Evolutionary conservation across 1,139 yeast genomes (phyloP).

Genomic region (Hemisphaericaspora xylanilytica): DNA sequence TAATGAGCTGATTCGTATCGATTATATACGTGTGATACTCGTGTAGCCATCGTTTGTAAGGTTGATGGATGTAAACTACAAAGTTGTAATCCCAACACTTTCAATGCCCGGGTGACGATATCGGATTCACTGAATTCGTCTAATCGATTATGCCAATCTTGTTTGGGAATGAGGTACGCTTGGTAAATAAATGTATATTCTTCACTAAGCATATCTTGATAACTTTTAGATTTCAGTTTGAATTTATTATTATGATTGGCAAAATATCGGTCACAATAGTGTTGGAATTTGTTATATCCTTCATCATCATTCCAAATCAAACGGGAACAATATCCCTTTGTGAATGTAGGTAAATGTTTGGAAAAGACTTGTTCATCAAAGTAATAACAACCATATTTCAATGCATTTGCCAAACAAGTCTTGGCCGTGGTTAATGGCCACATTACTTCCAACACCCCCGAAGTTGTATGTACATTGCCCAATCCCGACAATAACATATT

Average conservation of each 20-base stretch:
- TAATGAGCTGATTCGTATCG: slow-evolving; percentile 6
- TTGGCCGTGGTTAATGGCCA: slow-evolving; percentile 8
- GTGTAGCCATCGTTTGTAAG: slow-evolving; percentile 4
- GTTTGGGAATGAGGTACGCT: slow-evolving; percentile 3
- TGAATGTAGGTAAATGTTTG: slow-evolving; percentile 5
- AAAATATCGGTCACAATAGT: slow-evolving; percentile 7
- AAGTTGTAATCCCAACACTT: slow-evolving; percentile 6
- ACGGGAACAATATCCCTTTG: slow-evolving; percentile 4
- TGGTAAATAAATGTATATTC: slow-evolving; percentile 3
- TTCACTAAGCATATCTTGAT: neutral
- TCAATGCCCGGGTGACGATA: slow-evolving; percentile 4
- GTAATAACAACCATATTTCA: slow-evolving; percentile 8
- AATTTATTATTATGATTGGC: neutral
- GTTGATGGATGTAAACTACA: slow-evolving; percentile 7
- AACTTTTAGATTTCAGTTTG: neutral
- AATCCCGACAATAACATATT: slow-evolving; percentile 8
- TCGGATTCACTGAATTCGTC: slow-evolving; percentile 3
- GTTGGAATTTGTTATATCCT: slow-evolving; percentile 5
- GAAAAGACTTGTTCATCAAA: slow-evolving; percentile 9
- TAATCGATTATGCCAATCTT: slow-evolving; percentile 4
- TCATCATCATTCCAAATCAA: slow-evolving; percentile 9
- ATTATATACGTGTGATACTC: slow-evolving; percentile 4
- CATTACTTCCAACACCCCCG: slow-evolving; percentile 5
- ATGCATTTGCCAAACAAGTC: slow-evolving; percentile 8
- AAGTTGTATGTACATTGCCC: slow-evolving; percentile 6